Percentiles rank a stretch among this genome's conserved stretches.
Evolutionary conservation across 1,284 basidiomycete species (phyloP).

Genomic region (Pseudozyma tsukubaensis): DNA sequence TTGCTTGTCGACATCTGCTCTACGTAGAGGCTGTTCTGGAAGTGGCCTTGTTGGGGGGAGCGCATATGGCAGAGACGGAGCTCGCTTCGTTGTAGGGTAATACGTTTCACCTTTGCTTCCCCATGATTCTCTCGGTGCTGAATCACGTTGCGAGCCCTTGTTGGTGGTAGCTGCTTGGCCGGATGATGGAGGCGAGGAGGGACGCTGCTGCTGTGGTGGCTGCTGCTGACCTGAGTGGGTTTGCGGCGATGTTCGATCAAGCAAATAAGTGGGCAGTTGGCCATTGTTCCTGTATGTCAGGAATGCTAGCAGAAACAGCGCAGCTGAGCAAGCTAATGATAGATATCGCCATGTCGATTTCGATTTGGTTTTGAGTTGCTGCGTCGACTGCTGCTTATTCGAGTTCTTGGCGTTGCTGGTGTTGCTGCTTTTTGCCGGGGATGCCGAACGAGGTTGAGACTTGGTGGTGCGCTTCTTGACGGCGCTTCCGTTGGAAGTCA

Average conservation of each 20-base stretch:
- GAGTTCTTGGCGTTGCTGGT: neutral
- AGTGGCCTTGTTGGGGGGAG: slow-evolving; percentile 48
- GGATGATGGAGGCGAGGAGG: slow-evolving; percentile 1
- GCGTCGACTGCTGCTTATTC: neutral
- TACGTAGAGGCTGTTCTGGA: slow-evolving; percentile 40
- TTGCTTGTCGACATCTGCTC: slow-evolving; percentile 45
- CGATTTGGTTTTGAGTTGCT: neutral
- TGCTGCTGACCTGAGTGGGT: neutral
- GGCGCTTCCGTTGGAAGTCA: neutral
- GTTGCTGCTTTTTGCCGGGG: neutral
- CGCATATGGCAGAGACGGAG: slow-evolving; percentile 34
- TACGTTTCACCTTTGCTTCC: neutral
- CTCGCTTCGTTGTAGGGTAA: slow-evolving; percentile 5
- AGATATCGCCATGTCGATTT: slow-evolving; percentile 18
- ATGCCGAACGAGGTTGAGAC: neutral
- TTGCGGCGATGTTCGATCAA: neutral
- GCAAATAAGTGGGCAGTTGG: slow-evolving; percentile 14
- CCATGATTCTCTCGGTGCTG: slow-evolving; percentile 3
- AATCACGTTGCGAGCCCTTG: neutral
- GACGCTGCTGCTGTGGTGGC: slow-evolving; percentile 1
- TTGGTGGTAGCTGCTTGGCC: neutral
- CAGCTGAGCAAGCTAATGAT: slow-evolving; percentile 25
- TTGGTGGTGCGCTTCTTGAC: slow-evolving; percentile 21
- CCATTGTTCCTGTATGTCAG: slow-evolving; percentile 37
- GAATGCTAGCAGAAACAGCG: slow-evolving; percentile 26